A percentile compares a stretch with the other conserved stretches of the same genome.
Conservation (phyloP, 2,329 filamentous ascomycete genomes). For the Dryadomyces quercivorus region DNA sequence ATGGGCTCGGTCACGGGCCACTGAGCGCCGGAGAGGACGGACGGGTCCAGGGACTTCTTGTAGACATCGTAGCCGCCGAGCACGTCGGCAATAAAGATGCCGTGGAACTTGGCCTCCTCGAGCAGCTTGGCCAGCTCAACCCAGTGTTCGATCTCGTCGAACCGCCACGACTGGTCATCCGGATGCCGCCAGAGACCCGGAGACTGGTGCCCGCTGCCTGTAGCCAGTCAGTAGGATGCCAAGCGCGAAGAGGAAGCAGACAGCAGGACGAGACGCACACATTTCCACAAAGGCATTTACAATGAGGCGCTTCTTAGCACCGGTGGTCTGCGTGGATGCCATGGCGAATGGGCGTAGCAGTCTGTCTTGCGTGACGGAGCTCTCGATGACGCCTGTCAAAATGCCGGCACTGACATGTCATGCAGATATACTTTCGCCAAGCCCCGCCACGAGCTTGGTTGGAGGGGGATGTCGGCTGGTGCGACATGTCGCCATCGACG, state of each 20-base stretch:
- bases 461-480: neutral
- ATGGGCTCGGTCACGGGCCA: constrained; percentile 56
- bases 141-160: constrained; percentile 50
- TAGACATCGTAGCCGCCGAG: constrained; percentile 46
- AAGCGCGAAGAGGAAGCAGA: too few species aligned
- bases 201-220: constrained; percentile 32
- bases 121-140: constrained; percentile 45
- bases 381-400: neutral
- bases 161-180: constrained; percentile 47
- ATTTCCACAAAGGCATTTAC: constrained; percentile 14
- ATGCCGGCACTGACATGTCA: too few species aligned
- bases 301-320: constrained; percentile 9
- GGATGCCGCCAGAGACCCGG: constrained; percentile 47
- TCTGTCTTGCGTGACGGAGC: neutral
- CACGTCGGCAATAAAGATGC: constrained; percentile 56
- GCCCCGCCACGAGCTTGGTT: neutral
- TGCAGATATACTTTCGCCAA: neutral
- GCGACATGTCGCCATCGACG: neutral
- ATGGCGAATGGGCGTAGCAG: too few species aligned
- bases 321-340: neutral
- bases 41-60: constrained; percentile 33
- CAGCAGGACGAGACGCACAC: constrained; percentile 6
- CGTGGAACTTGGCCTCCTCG: constrained; percentile 48
- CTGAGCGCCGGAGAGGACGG: constrained; percentile 47
- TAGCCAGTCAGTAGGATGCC: neutral